phyloP scores from a whole-genome alignment of 2,329 filamentous ascomycete species.

The Claviceps arundinis region DNA sequence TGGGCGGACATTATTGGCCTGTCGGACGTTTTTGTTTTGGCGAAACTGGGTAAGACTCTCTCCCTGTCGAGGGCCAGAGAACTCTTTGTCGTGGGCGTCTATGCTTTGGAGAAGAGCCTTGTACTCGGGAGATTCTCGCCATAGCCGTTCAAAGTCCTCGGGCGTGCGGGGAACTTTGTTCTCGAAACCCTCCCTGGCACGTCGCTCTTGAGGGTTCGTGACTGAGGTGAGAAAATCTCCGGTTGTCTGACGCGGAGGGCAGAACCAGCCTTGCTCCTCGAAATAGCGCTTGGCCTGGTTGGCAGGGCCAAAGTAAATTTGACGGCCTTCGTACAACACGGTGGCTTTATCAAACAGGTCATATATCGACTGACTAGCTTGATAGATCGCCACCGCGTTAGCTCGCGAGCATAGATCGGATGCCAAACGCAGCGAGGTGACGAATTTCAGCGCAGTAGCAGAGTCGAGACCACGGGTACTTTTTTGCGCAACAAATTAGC shows the following conservation, averaged over 20 bases:
- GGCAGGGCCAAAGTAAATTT: constrained; percentile 63
- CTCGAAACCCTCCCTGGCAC: constrained; percentile 43
- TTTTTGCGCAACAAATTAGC: neutral
- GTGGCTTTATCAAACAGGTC: constrained; percentile 63
- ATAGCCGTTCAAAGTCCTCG: constrained; percentile 49
- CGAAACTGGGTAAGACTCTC: constrained; percentile 27
- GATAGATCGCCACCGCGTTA: constrained; percentile 57
- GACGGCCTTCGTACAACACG: constrained; percentile 62
- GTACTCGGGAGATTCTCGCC: constrained; percentile 33
- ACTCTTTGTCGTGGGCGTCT: constrained; percentile 32
- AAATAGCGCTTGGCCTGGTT: constrained; percentile 50
- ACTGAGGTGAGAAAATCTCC: constrained; percentile 58
- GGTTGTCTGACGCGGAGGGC: constrained; percentile 52
- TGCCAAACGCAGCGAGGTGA: constrained; percentile 49
- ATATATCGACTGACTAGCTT: constrained; percentile 56
- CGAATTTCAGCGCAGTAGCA: constrained; percentile 60
- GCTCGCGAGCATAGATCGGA: constrained; percentile 51
- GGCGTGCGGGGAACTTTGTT: constrained; percentile 50
- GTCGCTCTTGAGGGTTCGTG: constrained; percentile 50
- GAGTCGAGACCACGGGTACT: constrained; percentile 60
- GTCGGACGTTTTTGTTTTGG: constrained; percentile 33
- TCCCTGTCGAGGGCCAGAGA: constrained; percentile 26
- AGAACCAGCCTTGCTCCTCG: constrained; percentile 53
- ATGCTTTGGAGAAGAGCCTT: constrained; percentile 32
- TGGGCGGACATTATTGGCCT: constrained; percentile 38